Percentiles rank a stretch among this genome's conserved stretches.
Evolutionary conservation across 2,329 filamentous ascomycete species (phyloP).

Genomic region (Xylaria digitata): DNA sequence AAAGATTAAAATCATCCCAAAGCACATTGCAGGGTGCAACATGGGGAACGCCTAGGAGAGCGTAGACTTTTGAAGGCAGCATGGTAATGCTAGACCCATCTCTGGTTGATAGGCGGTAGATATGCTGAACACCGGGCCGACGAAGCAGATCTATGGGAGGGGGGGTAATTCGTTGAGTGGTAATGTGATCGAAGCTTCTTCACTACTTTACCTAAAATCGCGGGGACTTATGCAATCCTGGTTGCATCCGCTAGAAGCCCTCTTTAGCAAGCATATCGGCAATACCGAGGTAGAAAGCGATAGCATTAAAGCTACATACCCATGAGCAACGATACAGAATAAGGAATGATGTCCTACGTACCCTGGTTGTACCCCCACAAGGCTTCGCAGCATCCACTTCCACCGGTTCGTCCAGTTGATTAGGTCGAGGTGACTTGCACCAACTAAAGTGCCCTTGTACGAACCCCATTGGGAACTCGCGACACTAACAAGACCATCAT

Average conservation of each 20-base stretch:
- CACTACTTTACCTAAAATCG: not conserved
- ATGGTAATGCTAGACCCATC: not conserved
- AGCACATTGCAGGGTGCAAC: not conserved
- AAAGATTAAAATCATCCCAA: not conserved
- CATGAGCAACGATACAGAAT: slow-evolving; percentile 25
- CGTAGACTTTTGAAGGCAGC: not conserved
- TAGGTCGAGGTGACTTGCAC: slow-evolving; percentile 71
- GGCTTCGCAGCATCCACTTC: slow-evolving; percentile 64
- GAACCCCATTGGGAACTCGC: slow-evolving; percentile 70
- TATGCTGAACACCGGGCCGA: not conserved
- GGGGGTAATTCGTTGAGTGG: not conserved
- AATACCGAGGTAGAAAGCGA: slow-evolving; percentile 74
- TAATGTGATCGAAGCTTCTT: slow-evolving; percentile 2
- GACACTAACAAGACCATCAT: slow-evolving; percentile 76
- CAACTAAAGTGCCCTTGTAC: slow-evolving; percentile 72
- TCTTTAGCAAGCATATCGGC: slow-evolving; percentile 78
- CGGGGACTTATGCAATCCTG: not conserved
- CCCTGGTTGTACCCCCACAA: slow-evolving; percentile 64
- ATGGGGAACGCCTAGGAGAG: not conserved
- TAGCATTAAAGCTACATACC: slow-evolving; percentile 68
- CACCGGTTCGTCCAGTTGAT: slow-evolving; percentile 76
- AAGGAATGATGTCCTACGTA: slow-evolving; percentile 52
- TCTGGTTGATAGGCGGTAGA: not conserved
- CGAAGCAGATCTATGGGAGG: not conserved
- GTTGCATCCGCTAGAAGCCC: slow-evolving; percentile 54